Evolutionary conservation across 2,329 filamentous ascomycete species (phyloP), one percentile per base, ranked within the genome.

Genomic region (Talaromyces sp.): DNA sequence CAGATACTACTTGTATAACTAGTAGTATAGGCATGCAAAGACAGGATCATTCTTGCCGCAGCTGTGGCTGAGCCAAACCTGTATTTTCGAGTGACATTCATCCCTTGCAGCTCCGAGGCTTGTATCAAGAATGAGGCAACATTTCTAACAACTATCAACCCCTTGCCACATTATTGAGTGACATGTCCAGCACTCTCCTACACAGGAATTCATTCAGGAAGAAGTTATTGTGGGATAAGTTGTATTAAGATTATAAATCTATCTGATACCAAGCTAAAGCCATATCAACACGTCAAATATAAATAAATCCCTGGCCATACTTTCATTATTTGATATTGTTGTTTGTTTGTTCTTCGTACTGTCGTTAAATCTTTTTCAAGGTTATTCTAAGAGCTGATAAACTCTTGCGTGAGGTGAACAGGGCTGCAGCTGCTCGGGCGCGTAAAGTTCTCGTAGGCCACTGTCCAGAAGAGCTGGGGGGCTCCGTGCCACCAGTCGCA

Each of bases 401-500:
- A 68, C 36, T 71, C 68, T 33, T 68, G 56, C 58, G 65, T 63
- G 47, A 78, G 65, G 18, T 70, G 61, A 34, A 74, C 74, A 65
- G 65, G 69, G 61, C 69, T 72, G 68, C 75, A 78, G 65, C 69
- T 73, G 33, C 63, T 68, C 9, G 75, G 75, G 18, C 72, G 65
- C 0, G 57, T 59, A 16, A 69, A 31, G 4, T 63, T 31, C 12
- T 65, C 44, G 18, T 61, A 61, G 23, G 56, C 42, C 60, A 72
- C 66, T 7, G 74, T 56, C 64, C 72, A 77, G 69, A 78, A 78
- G 8, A 78, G 69, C 63, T 78, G 75, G 30, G 76, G 75, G 23
- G 67, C 68, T 42, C 71, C 72, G 66, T 78, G 75, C 64, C 66
- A 72, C 76, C 75, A 78, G 57, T 77, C 72, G 63, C 76, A 78